Base-by-base conservation (phyloP, 2,329 filamentous ascomycete genomes). In the Trichoderma aggressivum region DNA sequence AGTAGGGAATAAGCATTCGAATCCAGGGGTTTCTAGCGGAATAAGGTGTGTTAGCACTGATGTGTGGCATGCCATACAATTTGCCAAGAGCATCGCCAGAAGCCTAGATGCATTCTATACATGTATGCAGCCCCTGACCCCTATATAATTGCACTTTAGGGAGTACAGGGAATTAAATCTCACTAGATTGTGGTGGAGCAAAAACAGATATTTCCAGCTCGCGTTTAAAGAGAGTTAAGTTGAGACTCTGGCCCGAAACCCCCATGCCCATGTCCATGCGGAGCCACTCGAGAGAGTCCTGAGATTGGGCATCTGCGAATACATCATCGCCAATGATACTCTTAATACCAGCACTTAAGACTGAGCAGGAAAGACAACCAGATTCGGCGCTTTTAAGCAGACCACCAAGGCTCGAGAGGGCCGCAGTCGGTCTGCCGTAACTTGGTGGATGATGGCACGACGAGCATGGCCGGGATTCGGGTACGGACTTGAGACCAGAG, bases 161-260 rank as follows among this genome's bases (percentile, higher is more conserved):
- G n/a, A n/a, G n/a, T n/a, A 18, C 26, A 50, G 32, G 26, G 55
- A 59, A 24, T 21, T 7, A 16, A 59, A 24, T 12, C 65, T 59
- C 32, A 68, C 65, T 68, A 28, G n/a, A 18, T n/a, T 8, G 8
- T 32, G 55, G 55, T 7, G 24, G 65, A n/a, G 65, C 56, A 60
- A 71, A 71, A 11, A 69, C 70, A 4, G 70, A 69, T 30, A 71
- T 71, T 11, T 43, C 63, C 68, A 66, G 28, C 47, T 32, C 10
- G 8, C 24, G 32, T 12, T 21, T 16, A 34, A 70, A 66, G 26
- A 70, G 47, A 11, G 26, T 65, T 50, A 70, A 14, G 34, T 26
- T 36, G 21, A 70, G 61, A 32, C 68, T 47, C 36, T 36, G 32
- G 14, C 68, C 30, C 26, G 50, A 66, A 28, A 50, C 59, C 2